Evolutionary conservation across 2,329 filamentous ascomycete species (phyloP).

Genomic region (Alternaria consortialis): DNA sequence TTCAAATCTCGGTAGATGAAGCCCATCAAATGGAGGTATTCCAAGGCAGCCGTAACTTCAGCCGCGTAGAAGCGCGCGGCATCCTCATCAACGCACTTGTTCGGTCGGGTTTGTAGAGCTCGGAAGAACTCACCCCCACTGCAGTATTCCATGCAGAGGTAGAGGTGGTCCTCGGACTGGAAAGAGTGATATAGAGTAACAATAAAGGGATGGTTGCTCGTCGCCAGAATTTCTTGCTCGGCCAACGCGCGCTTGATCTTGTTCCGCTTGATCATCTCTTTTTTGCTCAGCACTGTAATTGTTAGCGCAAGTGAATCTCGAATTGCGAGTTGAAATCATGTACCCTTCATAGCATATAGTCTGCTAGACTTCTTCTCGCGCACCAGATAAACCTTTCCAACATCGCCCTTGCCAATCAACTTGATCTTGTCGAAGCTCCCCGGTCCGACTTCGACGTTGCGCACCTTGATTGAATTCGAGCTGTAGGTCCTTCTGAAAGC

Average conservation of each 20-base stretch:
- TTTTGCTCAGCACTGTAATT: slow-evolving; percentile 88
- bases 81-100: slow-evolving; percentile 96
- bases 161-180: slow-evolving; percentile 97
- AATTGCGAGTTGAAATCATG: slow-evolving; percentile 19
- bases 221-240: slow-evolving; percentile 97
- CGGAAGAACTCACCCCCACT: slow-evolving; percentile 98
- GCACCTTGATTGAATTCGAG: slow-evolving; percentile 98
- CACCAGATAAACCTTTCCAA: slow-evolving; percentile 97
- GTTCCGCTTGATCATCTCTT: slow-evolving; percentile 99
- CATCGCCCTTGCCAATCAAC: slow-evolving; percentile 97
- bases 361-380: slow-evolving; percentile 96
- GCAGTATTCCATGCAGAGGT: slow-evolving; percentile 99
- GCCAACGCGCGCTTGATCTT: slow-evolving; percentile 99
- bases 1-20: slow-evolving; percentile 99
- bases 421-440: slow-evolving; percentile 99
- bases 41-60: slow-evolving; percentile 93
- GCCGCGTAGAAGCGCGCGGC: slow-evolving; percentile 97
- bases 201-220: slow-evolving; percentile 98
- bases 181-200: slow-evolving; percentile 99
- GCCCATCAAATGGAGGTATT: slow-evolving; percentile 98
- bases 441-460: slow-evolving; percentile 94
- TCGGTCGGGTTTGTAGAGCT: slow-evolving; percentile 92
- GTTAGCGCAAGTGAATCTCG: slow-evolving; percentile 35
- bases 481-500: slow-evolving; percentile 96
- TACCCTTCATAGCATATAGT: slow-evolving; percentile 98